phyloP scores from a whole-genome alignment of 23 red algal genomes.

The Pyropia yezoensis region DNA sequence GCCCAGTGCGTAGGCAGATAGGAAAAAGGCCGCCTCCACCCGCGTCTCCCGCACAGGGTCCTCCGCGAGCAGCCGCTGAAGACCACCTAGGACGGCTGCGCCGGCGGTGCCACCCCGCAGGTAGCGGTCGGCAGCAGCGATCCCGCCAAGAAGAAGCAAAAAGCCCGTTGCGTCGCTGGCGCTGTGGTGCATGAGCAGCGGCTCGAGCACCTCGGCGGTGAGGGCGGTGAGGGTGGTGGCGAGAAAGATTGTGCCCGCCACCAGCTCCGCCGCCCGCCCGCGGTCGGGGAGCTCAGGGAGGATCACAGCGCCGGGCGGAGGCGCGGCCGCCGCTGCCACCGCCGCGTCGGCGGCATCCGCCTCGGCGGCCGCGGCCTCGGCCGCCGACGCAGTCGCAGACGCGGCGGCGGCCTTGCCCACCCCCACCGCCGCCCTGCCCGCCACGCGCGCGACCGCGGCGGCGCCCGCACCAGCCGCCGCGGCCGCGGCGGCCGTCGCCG shows the following conservation, averaged over 20 bases:
- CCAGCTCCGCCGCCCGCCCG: slow-evolving; percentile 8
- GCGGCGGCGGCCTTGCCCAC: not conserved
- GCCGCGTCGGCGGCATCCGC: not conserved
- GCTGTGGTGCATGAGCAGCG: slow-evolving; percentile 35
- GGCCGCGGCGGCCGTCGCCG: too few relatives aligned
- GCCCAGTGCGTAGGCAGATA: slow-evolving; percentile 56
- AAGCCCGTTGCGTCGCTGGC: slow-evolving; percentile 51
- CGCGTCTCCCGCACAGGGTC: slow-evolving; percentile 45
- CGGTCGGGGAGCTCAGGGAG: slow-evolving; percentile 12
- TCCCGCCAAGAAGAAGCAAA: slow-evolving; percentile 17
- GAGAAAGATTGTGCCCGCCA: slow-evolving; percentile 24
- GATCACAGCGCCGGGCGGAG: not conserved
- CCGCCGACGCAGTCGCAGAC: slow-evolving; percentile 3
- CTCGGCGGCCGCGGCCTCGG: not conserved
- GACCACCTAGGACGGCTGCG: slow-evolving; percentile 19
- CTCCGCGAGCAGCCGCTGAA: slow-evolving; percentile 44
- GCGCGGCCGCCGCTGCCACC: not conserved
- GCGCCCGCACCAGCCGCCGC: too few relatives aligned
- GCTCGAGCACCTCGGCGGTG: slow-evolving; percentile 52
- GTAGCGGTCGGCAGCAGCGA: slow-evolving; percentile 39
- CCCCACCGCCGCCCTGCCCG: too few relatives aligned
- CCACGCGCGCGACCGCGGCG: too few relatives aligned
- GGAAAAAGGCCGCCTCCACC: slow-evolving; percentile 54
- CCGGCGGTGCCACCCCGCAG: slow-evolving; percentile 5
- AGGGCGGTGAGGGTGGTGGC: slow-evolving; percentile 22